Evolutionary conservation across 768 basidiomycete species (phyloP), one percentile per base, ranked within the genome.

Genomic region (Phaffia tasmanica): DNA sequence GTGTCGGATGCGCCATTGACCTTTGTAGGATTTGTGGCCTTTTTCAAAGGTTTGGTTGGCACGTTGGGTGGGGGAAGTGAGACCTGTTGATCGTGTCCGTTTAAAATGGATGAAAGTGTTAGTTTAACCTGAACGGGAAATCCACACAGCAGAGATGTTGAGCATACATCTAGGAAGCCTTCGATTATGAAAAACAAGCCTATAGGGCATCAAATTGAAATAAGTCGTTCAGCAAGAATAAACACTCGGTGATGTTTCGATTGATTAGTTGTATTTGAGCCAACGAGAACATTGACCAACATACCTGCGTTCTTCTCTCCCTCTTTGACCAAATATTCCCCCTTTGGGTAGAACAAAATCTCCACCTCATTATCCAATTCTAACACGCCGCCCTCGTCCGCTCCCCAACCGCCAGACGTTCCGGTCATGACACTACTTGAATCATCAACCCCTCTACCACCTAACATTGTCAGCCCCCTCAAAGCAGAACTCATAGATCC

Each of bases 281-380:
- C 2, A 47, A 21, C 51, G 48, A 63, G 29, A 8, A 71, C 73
- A n/a, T 5, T 11, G 35, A 42, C 11, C 35, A 42, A 42, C 35
- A 42, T 65, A 84, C 92, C 92, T 63, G 89, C 86, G 70, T 92
- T 87, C 64, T 83, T 79, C 75, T 99, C 93, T 51, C 92, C 94
- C 8, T 92, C 88, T 71, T 84, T 88, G 27, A 88, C 92, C 25
- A 98, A 78, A 1, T 84, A 84, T 4, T 86, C 85, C 1, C 93
- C 95, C 60, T 88, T 86, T 51, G 88, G 81, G 77, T 90, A 98
- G 76, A 86, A 97, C 42, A 97, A 75, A 61, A 99, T 94, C 75
- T 99, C 95, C 1, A 98, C 89, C 74, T 95, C 89, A 65, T 97
- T 98, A 73, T 95, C 92, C 18, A 99, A 78, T 23, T 91, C 93